Conservation (phyloP, 2,329 filamentous ascomycete genomes). For the Ascochyta fabae region DNA sequence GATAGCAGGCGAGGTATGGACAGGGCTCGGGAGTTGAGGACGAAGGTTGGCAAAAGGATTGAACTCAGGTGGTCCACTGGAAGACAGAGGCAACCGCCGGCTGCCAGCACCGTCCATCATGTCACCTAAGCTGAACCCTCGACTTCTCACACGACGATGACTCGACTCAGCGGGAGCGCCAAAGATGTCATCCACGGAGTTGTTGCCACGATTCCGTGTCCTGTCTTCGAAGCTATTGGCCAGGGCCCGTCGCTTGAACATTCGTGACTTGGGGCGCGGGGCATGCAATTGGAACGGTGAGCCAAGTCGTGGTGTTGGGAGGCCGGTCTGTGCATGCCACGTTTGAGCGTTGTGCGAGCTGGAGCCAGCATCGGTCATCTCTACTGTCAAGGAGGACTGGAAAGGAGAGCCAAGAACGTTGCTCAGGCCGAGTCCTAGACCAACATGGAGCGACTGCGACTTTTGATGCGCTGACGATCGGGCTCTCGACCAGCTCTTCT, state of each 20-base stretch:
- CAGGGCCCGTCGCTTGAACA: slow-evolving; percentile 65
- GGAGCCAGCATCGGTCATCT: slow-evolving; percentile 23
- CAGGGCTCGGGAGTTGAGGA: slow-evolving; percentile 36
- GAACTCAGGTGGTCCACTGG: slow-evolving; percentile 55
- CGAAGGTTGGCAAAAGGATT: slow-evolving; percentile 37
- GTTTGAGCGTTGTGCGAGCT: slow-evolving; percentile 41
- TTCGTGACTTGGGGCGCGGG: slow-evolving; percentile 58
- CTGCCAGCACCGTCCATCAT: slow-evolving; percentile 58
- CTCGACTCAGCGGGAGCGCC: slow-evolving; percentile 57
- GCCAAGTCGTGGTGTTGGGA: slow-evolving; percentile 45
- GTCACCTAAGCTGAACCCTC: slow-evolving; percentile 67
- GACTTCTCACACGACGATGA: slow-evolving; percentile 64
- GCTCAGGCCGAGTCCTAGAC: slow-evolving; percentile 52
- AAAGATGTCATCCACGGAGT: slow-evolving; percentile 55
- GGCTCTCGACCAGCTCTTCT: slow-evolving; percentile 52
- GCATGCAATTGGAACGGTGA: slow-evolving; percentile 64
- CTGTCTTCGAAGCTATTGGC: slow-evolving; percentile 61
- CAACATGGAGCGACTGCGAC: slow-evolving; percentile 58
- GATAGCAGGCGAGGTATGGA: slow-evolving; percentile 24
- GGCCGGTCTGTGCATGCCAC: slow-evolving; percentile 39
- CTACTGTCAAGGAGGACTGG: slow-evolving; percentile 35
- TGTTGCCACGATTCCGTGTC: slow-evolving; percentile 46
- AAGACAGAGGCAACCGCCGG: slow-evolving; percentile 60
- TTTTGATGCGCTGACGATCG: slow-evolving; percentile 60
- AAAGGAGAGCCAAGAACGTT: slow-evolving; percentile 55